These are phyloP conservation scores for Globisporangium radiosum DNA, from an alignment of 352 stramenopile genomes.

Conservation along the genomic window DNA sequence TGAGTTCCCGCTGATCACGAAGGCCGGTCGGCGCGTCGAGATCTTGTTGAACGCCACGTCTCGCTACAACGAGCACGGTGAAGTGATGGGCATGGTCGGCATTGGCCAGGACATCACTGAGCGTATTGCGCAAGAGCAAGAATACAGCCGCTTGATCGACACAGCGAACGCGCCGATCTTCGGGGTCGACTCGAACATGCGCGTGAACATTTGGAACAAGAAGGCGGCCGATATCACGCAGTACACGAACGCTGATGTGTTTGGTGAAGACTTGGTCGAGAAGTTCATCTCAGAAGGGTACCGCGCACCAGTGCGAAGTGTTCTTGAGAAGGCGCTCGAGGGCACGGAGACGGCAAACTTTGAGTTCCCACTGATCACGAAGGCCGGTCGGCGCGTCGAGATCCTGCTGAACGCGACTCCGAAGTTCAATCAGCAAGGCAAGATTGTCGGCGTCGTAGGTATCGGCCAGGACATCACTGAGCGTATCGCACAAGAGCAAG, in stretches of 20 bases:
- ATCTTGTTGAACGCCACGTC: constrained; percentile 78
- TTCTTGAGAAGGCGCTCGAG: constrained; percentile 33
- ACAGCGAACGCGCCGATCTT: constrained; percentile 83
- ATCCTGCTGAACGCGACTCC: constrained; percentile 74
- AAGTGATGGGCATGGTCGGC: too few relatives aligned
- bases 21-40: constrained; percentile 50
- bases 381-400: constrained; percentile 50
- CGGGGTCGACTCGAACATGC: constrained; percentile 29
- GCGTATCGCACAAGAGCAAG: constrained; percentile 29
- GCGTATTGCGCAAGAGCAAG: constrained; percentile 48
- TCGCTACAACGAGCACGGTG: too few relatives aligned
- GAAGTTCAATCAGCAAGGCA: constrained; percentile 46
- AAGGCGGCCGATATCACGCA: constrained; percentile 61
- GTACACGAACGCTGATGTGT: constrained; percentile 62
- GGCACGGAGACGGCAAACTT: constrained; percentile 47
- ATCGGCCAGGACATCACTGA: constrained; percentile 63
- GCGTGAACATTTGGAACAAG: constrained; percentile 59
- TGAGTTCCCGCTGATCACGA: constrained; percentile 72
- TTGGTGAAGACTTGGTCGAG: constrained; percentile 52
- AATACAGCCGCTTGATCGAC: constrained; percentile 70
- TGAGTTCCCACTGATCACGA: constrained; percentile 72
- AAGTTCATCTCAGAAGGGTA: constrained; percentile 57
- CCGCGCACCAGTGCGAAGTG: constrained; percentile 21
- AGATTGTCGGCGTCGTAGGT: constrained; percentile 62
- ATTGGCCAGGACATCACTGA: constrained; percentile 23